Percentiles rank a stretch among this genome's conserved stretches.
Conservation (phyloP, 306 rosid genomes). For the Pterocarpus santalinus region DNA sequence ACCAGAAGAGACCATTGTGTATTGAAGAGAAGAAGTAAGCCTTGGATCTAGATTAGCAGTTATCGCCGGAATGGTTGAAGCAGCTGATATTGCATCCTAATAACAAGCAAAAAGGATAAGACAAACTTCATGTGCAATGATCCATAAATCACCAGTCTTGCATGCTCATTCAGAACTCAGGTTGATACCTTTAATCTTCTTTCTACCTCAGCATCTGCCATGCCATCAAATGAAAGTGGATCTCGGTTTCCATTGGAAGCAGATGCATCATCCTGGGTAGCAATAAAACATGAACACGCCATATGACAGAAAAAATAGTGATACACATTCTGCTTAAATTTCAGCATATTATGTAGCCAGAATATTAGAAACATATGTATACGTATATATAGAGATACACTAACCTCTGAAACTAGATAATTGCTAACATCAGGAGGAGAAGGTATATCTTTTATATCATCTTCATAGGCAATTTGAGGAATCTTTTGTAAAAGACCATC, state of each 20-base stretch:
- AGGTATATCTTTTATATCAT: constrained; percentile 75
- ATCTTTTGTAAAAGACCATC: constrained; percentile 87
- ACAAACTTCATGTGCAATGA: constrained; percentile 33
- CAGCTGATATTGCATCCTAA: constrained; percentile 75
- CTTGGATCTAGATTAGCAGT: constrained; percentile 73
- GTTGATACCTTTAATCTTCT: constrained; percentile 83
- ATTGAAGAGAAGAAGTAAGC: constrained; percentile 58
- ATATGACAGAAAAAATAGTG: constrained; percentile 21
- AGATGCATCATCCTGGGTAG: constrained; percentile 84
- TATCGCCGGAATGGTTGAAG: constrained; percentile 61
- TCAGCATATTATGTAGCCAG: constrained; percentile 23
- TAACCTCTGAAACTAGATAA: constrained; percentile 92
- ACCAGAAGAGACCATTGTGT: constrained; percentile 68
- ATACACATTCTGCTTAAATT: constrained; percentile 17
- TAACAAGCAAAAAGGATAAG: constrained; percentile 28
- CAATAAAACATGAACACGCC: constrained; percentile 12
- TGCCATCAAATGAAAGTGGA: constrained; percentile 77
- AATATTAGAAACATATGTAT: constrained; percentile 3
- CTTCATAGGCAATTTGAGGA: constrained; percentile 79
- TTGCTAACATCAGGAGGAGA: constrained; percentile 94
- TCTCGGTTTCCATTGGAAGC: constrained; percentile 84
- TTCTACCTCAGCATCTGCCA: constrained; percentile 89
- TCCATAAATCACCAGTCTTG: constrained; percentile 13
- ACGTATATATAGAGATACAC: constrained; percentile 33
- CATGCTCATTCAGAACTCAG: constrained; percentile 34